Conservation (phyloP, 1,284 basidiomycete genomes). For the Trichosporon asahii region DNA sequence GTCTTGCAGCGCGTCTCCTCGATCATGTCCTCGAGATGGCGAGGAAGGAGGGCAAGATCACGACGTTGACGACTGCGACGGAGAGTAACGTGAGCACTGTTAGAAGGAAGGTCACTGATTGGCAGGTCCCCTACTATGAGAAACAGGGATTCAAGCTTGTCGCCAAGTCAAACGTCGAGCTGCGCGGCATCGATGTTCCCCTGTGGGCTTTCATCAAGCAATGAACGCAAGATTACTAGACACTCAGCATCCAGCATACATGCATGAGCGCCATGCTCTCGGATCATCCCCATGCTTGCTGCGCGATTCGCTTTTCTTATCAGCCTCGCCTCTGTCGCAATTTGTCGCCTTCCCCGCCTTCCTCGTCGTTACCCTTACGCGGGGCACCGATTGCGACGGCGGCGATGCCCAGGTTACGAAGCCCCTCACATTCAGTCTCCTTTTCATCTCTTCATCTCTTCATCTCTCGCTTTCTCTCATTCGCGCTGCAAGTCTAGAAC, state of each 20-base stretch:
- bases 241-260: background rate
- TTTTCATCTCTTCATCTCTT: background rate
- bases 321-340: background rate
- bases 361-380: background rate
- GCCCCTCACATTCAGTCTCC: background rate
- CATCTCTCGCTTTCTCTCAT: too few species aligned
- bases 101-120: background rate
- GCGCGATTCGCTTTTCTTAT: background rate
- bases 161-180: background rate
- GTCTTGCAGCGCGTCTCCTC: background rate
- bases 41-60: background rate
- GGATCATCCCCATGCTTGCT: background rate
- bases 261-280: background rate
- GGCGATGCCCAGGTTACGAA: background rate
- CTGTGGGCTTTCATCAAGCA: background rate
- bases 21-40: constrained; percentile 2
- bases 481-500: too few species aligned
- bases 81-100: constrained; percentile 6
- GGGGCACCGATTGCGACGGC: background rate
- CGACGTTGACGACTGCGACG: constrained; percentile 11
- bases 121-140: constrained; percentile 11
- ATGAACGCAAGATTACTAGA: background rate
- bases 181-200: background rate
- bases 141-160: constrained; percentile 10
- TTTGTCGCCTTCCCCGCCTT: background rate